Evolutionary conservation across 805 yeast species (phyloP).

Genomic region (Saturnispora hagleri): DNA sequence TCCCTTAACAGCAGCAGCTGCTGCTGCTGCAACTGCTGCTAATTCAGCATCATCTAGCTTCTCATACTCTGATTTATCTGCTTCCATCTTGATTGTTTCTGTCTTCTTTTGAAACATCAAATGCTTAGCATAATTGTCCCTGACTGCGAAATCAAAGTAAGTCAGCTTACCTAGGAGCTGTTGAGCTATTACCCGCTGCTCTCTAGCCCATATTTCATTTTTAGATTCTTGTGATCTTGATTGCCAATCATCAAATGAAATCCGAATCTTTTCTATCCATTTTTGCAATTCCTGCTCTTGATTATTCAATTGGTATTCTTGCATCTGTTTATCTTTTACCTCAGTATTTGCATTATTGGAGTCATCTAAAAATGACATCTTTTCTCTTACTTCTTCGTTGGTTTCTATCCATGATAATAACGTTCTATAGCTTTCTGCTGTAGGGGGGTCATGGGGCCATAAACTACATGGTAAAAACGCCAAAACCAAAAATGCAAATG

Average conservation of each 20-base stretch:
- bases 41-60: constrained; percentile 20
- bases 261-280: constrained; percentile 28
- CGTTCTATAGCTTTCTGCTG: constrained; percentile 33
- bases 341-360: constrained; percentile 6
- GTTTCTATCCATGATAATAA: constrained; percentile 20
- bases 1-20: constrained; percentile 19
- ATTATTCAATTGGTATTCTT: background rate
- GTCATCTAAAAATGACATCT: constrained; percentile 14
- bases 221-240: constrained; percentile 28
- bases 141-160: constrained; percentile 34
- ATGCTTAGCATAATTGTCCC: constrained; percentile 32
- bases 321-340: background rate
- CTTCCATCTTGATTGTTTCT: constrained; percentile 9
- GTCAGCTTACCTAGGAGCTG: constrained; percentile 34
- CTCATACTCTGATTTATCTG: constrained; percentile 1
- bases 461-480: constrained; percentile 35
- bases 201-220: constrained; percentile 36
- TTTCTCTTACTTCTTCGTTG: constrained; percentile 16
- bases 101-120: constrained; percentile 16
- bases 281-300: constrained; percentile 18
- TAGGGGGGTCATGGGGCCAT: constrained; percentile 50
- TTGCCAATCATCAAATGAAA: constrained; percentile 39
- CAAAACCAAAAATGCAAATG: constrained; percentile 41
- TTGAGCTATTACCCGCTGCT: constrained; percentile 35
- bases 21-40: constrained; percentile 29